Evolutionary conservation across 306 rosid genomes (phyloP).

Genomic region (Lupinus albus): DNA sequence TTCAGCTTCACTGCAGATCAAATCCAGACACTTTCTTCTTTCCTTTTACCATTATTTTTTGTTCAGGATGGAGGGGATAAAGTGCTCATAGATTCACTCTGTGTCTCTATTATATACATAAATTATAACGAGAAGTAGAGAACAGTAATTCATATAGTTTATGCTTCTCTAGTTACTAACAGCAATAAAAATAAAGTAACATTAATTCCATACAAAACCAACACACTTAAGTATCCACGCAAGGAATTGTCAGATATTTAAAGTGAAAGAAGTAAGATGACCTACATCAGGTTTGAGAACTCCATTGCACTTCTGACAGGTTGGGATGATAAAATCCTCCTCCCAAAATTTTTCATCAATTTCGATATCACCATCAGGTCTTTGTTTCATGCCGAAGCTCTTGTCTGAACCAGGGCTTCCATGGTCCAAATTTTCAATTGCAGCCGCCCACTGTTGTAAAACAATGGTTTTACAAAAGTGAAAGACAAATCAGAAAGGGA

Average conservation of each 20-base stretch:
- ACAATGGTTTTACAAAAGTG: slow-evolving; percentile 13
- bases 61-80: not conserved
- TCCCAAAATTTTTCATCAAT: slow-evolving; percentile 94
- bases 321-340: slow-evolving; percentile 80
- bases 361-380: slow-evolving; percentile 97
- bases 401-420: slow-evolving; percentile 77
- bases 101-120: not conserved
- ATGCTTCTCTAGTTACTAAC: slow-evolving; percentile 2
- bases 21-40: not conserved
- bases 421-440: slow-evolving; percentile 74
- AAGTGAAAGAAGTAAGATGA: slow-evolving; percentile 34
- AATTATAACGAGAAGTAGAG: not conserved
- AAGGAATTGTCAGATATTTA: slow-evolving; percentile 16
- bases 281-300: slow-evolving; percentile 94
- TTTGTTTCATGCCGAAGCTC: slow-evolving; percentile 95
- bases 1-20: not conserved
- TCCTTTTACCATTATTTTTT: not conserved
- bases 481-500: slow-evolving; percentile 15
- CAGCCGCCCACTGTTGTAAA: slow-evolving; percentile 83
- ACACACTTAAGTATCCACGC: slow-evolving; percentile 14
- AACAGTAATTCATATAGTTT: not conserved
- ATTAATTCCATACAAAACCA: not conserved
- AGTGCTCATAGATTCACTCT: not conserved
- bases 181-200: slow-evolving; percentile 16
- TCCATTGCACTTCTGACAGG: slow-evolving; percentile 80